Evolutionary conservation across 305 asterid genomes (phyloP).

Genomic region (Fraxinus platypoda): DNA sequence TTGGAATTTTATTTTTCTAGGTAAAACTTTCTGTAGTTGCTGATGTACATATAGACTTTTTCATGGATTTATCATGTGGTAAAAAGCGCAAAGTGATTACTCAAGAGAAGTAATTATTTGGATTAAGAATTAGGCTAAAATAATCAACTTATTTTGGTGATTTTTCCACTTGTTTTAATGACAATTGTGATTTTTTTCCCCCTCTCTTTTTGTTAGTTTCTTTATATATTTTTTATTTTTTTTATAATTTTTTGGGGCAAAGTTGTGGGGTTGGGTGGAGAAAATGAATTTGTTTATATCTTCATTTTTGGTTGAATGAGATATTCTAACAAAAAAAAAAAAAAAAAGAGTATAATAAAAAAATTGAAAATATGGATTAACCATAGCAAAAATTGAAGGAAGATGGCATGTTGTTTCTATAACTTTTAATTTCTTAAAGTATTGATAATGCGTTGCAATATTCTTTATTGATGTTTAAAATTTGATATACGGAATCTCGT

Average conservation of each 20-base stretch:
- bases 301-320: neutral
- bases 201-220: neutral
- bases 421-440: too few species aligned
- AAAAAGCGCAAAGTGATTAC: neutral
- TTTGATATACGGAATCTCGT: too few species aligned
- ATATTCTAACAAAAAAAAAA: neutral
- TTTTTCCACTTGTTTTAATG: neutral
- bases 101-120: neutral
- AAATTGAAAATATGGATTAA: too few species aligned
- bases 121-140: neutral
- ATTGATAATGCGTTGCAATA: too few species aligned
- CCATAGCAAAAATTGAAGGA: too few species aligned
- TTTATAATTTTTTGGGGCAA: neutral
- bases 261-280: neutral
- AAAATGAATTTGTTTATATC: too few species aligned
- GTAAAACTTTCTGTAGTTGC: too few species aligned
- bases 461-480: too few species aligned
- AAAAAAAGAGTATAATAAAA: too few species aligned
- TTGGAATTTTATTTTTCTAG: too few species aligned
- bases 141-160: neutral
- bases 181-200: neutral
- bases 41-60: too few species aligned
- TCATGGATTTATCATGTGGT: neutral
- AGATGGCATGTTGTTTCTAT: neutral
- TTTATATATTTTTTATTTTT: neutral